phyloP scores from a whole-genome alignment of 768 basidiomycete species.

The Thelephora ganbajun region DNA sequence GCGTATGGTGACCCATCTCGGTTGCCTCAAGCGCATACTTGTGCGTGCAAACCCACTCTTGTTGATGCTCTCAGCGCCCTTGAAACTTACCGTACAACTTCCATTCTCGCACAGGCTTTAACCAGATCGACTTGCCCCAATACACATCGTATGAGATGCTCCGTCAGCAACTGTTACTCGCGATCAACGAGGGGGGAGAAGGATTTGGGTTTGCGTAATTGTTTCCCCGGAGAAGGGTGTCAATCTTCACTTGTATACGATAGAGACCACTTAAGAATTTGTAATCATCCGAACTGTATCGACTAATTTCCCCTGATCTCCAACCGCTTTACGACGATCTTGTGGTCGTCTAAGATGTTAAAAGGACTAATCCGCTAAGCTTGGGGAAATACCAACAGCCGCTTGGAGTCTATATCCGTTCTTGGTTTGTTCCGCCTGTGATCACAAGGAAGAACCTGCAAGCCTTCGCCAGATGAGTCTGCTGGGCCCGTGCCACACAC shows the following conservation, averaged over 20 bases:
- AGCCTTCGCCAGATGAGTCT: too few relatives aligned
- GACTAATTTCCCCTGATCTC: too few relatives aligned
- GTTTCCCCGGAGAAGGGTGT: too few relatives aligned
- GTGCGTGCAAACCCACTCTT: conserved; percentile 28
- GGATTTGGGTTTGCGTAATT: conserved; percentile 75
- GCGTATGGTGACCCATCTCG: conserved; percentile 81
- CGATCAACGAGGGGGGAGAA: conserved; percentile 93
- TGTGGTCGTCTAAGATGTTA: too few relatives aligned
- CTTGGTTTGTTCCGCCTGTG: too few relatives aligned
- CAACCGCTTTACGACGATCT: too few relatives aligned
- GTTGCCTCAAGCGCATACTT: conserved; percentile 83
- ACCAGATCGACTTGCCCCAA: conserved; percentile 88
- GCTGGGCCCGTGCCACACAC: too few relatives aligned
- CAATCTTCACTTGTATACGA: neutral
- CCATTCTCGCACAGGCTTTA: conserved; percentile 48
- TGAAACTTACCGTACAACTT: conserved; percentile 6
- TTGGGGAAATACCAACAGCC: too few relatives aligned
- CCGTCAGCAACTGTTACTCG: conserved; percentile 75
- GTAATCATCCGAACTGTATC: too few relatives aligned
- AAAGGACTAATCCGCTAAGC: too few relatives aligned
- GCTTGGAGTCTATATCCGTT: too few relatives aligned
- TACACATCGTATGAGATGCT: conserved; percentile 96
- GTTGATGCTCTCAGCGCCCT: neutral
- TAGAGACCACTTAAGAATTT: neutral
- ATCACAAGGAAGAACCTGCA: too few relatives aligned